Conservation (phyloP, 345 rosid species). For the Combretum micranthum region DNA sequence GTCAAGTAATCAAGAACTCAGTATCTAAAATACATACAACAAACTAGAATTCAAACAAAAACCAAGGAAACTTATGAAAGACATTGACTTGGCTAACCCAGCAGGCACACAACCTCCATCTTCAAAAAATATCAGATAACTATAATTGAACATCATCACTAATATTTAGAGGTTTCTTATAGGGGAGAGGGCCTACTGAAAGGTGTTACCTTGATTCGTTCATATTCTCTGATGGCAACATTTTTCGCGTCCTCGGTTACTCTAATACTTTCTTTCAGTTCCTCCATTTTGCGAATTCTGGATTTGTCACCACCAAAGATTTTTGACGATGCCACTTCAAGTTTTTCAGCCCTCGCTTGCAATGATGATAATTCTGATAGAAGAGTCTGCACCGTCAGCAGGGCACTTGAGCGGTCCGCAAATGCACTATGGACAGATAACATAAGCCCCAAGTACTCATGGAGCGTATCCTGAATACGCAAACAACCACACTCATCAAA, state of each 20-base stretch:
- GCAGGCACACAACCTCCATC: no score
- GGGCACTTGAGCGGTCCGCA: conserved; percentile 77
- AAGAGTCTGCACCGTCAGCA: conserved; percentile 90
- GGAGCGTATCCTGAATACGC: conserved; percentile 68
- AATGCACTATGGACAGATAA: conserved; percentile 85
- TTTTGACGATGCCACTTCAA: conserved; percentile 90
- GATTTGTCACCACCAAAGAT: conserved; percentile 98
- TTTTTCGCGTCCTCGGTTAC: conserved; percentile 82
- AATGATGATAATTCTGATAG: conserved; percentile 68
- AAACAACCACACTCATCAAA: conserved; percentile 4
- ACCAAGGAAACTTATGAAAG: no score
- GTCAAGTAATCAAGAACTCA: neutral
- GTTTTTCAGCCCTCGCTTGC: conserved; percentile 71
- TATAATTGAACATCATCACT: neutral
- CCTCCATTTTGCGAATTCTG: conserved; percentile 80
- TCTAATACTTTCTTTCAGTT: conserved; percentile 72
- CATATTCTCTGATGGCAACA: conserved; percentile 79
- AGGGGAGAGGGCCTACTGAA: neutral
- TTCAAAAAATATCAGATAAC: no score
- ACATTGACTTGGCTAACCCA: no score
- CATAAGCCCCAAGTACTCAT: conserved; percentile 88
- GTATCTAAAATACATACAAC: no score
- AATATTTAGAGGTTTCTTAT: neutral
- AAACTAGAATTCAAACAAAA: no score
- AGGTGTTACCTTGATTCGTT: conserved; percentile 67